phyloP scores from a whole-genome alignment of 1,284 basidiomycete genomes.

The Meira nashicola region DNA sequence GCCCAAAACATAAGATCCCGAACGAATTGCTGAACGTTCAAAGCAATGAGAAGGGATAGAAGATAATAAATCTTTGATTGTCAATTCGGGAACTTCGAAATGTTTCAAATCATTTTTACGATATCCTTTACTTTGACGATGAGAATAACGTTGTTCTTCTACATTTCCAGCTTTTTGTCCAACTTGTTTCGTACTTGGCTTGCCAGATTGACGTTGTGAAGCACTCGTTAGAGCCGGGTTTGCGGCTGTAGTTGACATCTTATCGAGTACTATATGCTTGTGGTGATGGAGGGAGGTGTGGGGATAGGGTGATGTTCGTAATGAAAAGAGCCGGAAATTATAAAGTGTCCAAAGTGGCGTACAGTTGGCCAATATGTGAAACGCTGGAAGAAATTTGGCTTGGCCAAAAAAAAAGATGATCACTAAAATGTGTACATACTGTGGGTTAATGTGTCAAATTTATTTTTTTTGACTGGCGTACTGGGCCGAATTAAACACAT shows the following conservation, averaged over 20 bases:
- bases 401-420: too few species aligned
- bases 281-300: not conserved
- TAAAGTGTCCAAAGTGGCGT: too few species aligned
- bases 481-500: too few species aligned
- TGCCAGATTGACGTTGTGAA: constrained; percentile 31
- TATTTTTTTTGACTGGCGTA: too few species aligned
- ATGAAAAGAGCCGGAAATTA: too few species aligned
- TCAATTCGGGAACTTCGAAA: constrained; percentile 71
- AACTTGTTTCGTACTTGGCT: constrained; percentile 8
- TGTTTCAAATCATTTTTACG: constrained; percentile 46
- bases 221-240: constrained; percentile 31
- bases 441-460: too few species aligned
- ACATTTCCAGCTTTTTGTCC: constrained; percentile 15
- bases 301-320: not conserved
- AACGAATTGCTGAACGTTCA: constrained; percentile 79
- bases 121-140: constrained; percentile 40
- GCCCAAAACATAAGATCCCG: constrained; percentile 74
- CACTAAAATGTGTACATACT: too few species aligned
- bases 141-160: constrained; percentile 37
- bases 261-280: not conserved
- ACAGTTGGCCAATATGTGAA: too few species aligned
- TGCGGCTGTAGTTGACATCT: constrained; percentile 25
- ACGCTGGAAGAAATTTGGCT: too few species aligned
- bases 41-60: constrained; percentile 88
- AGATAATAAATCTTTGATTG: constrained; percentile 77